These are phyloP conservation scores for Dendryphion nanum DNA, from an alignment of 2,329 filamentous ascomycete genomes.

Conservation along the genomic window DNA sequence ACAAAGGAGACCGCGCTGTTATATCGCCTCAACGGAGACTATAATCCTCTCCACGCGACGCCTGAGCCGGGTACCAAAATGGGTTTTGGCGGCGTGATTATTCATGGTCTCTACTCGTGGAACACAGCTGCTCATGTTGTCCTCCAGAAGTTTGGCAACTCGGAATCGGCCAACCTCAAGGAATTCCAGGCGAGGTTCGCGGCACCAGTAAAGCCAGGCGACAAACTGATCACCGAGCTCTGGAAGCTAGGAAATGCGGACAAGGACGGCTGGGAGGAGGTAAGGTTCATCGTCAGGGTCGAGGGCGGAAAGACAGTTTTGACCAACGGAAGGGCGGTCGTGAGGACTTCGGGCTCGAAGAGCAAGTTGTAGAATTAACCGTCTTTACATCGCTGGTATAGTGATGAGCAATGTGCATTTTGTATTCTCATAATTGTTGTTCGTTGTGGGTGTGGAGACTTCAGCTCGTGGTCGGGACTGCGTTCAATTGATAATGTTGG, in stretches of 20 bases:
- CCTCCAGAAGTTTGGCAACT: conserved; percentile 69
- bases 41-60: conserved; percentile 88
- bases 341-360: conserved; percentile 60
- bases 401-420: no score
- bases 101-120: conserved; percentile 87
- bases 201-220: conserved; percentile 77
- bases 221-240: conserved; percentile 76
- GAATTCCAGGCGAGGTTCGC: conserved; percentile 90
- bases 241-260: conserved; percentile 73
- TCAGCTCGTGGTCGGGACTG: no score
- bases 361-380: conserved; percentile 37
- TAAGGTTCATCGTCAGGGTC: conserved; percentile 76
- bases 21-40: conserved; percentile 79
- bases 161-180: conserved; percentile 76
- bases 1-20: conserved; percentile 64
- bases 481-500: no score
- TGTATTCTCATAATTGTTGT: no score
- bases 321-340: conserved; percentile 79
- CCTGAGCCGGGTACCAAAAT: conserved; percentile 83
- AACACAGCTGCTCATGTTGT: conserved; percentile 75
- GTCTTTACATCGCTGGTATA: no score
- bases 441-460: no score
- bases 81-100: conserved; percentile 86
- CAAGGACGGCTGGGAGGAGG: conserved; percentile 69
- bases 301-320: conserved; percentile 80